Evolutionary conservation across 1,284 basidiomycete species (phyloP), one percentile per base, ranked within the genome.

Genomic region (Cryptococcus sp.): DNA sequence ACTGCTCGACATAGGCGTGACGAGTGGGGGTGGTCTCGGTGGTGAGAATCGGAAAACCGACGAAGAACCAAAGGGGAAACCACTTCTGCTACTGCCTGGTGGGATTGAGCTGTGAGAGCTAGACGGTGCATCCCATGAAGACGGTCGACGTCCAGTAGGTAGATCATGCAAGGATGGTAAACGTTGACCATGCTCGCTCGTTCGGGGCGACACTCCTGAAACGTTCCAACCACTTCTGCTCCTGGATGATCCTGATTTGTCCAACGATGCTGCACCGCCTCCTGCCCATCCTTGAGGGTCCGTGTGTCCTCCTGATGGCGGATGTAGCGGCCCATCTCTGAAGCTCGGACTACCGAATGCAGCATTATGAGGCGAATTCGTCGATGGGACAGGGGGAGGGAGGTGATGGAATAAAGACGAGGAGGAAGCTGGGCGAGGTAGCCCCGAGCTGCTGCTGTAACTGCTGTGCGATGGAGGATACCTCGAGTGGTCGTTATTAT

Each of bases 201-300:
- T 50, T 39, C 15, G 47, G 54, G n/a, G 37, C 48, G 40, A 47
- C 40, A 38, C 49, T 55, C 41, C 52, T 34, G 29, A 34, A 34
- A 34, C 29, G 29, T 34, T 34, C 29, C 29, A 34, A 13, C 29
- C 29, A 13, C 29, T 34, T 13, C 29, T 34, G 20, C 49, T 40
- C 41, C 54, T 46, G 46, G 58, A 55, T 29, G 56, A 64, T 50
- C 38, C 57, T 22, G 56, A 53, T 29, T 54, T 51, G 26, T 58
- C 58, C 49, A 51, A 34, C 13, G 29, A 34, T 13, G 13, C 13
- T 34, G 29, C 37, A 22, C 19, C 45, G 19, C 37, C n/a, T 25
- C 52, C 53, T 17, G 50, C 55, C 65, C 65, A 66, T 17, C 55
- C 52, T 46, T 59, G 55, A 6, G 61, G 64, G 53, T 65, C 64